phyloP scores from a whole-genome alignment of 1,139 yeast species.

The Lipomyces yarrowii region DNA sequence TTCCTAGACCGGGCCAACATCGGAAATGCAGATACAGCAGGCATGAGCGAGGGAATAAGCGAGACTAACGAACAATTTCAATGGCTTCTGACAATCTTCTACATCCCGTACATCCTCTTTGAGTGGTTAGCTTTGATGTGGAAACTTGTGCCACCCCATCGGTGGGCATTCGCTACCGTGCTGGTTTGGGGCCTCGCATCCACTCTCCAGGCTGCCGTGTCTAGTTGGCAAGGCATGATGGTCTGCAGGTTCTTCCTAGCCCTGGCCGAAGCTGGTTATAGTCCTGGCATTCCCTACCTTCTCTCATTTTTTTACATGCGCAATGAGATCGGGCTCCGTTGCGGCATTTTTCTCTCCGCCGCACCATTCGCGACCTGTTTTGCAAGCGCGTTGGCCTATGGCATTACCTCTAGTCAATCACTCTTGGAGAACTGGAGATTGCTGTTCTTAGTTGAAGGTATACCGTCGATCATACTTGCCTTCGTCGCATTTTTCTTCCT shows the following conservation, averaged over 20 bases:
- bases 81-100: constrained; percentile 56
- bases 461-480: constrained; percentile 61
- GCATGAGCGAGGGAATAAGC: constrained; percentile 56
- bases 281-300: constrained; percentile 47
- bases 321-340: constrained; percentile 49
- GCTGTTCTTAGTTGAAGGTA: constrained; percentile 72
- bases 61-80: constrained; percentile 54
- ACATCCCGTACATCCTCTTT: constrained; percentile 57
- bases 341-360: constrained; percentile 58
- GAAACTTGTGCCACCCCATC: constrained; percentile 35
- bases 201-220: constrained; percentile 40
- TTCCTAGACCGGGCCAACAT: constrained; percentile 62
- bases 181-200: constrained; percentile 44
- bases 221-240: constrained; percentile 53
- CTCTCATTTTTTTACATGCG: constrained; percentile 42
- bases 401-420: constrained; percentile 29
- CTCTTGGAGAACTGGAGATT: constrained; percentile 55
- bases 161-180: constrained; percentile 44
- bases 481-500: constrained; percentile 60
- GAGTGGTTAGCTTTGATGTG: constrained; percentile 42
- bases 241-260: constrained; percentile 63
- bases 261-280: constrained; percentile 60
- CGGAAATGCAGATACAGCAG: constrained; percentile 55
- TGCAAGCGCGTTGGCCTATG: constrained; percentile 32
- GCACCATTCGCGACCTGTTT: constrained; percentile 40